These are phyloP conservation scores for Dioscorea zingiberensis DNA, from an alignment of 106 monocot species.

Conservation along the genomic window DNA sequence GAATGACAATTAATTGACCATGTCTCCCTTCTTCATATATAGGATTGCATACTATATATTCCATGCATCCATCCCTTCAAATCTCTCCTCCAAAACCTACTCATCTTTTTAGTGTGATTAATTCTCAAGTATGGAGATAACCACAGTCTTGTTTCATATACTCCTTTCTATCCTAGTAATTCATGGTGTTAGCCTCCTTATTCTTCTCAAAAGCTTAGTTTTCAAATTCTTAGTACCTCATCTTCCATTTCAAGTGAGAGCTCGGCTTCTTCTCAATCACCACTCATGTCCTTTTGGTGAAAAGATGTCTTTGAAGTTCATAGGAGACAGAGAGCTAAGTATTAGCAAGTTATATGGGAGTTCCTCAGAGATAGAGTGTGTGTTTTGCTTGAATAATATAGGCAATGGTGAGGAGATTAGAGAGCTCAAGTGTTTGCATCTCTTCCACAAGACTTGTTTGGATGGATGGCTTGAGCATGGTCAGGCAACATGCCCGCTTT, in stretches of 20 bases:
- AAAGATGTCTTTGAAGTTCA: neutral
- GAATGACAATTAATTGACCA: no score
- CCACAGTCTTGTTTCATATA: neutral
- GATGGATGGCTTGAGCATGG: constrained; percentile 26
- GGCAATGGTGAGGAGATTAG: constrained; percentile 27
- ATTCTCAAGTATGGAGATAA: neutral
- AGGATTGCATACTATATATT: no score
- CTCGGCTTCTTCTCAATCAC: neutral
- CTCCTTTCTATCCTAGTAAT: neutral
- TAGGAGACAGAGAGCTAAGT: neutral
- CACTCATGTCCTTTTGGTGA: neutral
- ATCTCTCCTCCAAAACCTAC: no score
- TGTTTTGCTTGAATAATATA: constrained; percentile 20
- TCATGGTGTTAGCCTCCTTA: constrained; percentile 1
- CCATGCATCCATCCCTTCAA: no score
- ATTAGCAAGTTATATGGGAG: neutral
- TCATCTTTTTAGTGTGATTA: no score
- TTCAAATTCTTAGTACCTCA: neutral
- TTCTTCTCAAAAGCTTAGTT: neutral
- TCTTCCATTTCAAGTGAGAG: neutral
- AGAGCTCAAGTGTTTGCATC: constrained; percentile 29
- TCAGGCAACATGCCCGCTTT: constrained; percentile 28
- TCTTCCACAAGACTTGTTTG: constrained; percentile 36
- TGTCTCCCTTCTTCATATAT: no score
- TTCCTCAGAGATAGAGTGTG: constrained; percentile 8